A percentile compares a stretch with the other conserved stretches of the same genome.
phyloP scores from a whole-genome alignment of 352 stramenopile species.

The Thraustotheca clavata region DNA sequence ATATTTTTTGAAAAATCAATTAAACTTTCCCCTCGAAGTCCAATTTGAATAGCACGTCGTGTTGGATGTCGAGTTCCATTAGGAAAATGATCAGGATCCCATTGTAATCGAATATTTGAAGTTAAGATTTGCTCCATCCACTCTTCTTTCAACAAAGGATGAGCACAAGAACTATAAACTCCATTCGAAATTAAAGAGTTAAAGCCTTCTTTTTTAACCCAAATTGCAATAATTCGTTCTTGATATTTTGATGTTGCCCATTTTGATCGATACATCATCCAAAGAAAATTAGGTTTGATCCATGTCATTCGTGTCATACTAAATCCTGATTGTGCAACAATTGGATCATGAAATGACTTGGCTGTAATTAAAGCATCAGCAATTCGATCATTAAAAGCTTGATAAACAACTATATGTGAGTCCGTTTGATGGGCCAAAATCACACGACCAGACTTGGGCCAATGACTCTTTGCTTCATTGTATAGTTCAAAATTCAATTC shows the following conservation, averaged over 20 bases:
- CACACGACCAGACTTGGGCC: conserved; percentile 7
- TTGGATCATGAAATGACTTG: background rate
- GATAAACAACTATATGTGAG: conserved; percentile 15
- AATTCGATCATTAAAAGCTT: conserved; percentile 5
- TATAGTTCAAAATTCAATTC: background rate
- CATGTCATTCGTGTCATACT: conserved; percentile 12
- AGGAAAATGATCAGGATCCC: conserved; percentile 8
- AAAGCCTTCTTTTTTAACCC: background rate
- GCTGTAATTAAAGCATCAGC: background rate
- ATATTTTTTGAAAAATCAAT: background rate
- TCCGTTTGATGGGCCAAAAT: conserved; percentile 1
- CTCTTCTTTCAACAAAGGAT: background rate
- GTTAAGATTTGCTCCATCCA: background rate
- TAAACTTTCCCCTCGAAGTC: background rate
- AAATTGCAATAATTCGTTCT: conserved; percentile 2
- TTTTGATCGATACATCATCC: conserved; percentile 12
- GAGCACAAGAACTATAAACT: conserved; percentile 1
- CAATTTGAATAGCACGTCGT: conserved; percentile 11
- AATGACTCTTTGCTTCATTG: background rate
- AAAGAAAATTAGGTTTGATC: conserved; percentile 20
- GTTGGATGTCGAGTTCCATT: background rate
- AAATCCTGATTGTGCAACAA: background rate
- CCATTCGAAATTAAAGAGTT: background rate
- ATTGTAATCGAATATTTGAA: conserved; percentile 12
- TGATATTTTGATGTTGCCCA: conserved; percentile 5